Percentiles rank a stretch among this genome's conserved stretches.
Conservation (phyloP, 1,284 basidiomycete genomes). For the Ustilago nuda region DNA sequence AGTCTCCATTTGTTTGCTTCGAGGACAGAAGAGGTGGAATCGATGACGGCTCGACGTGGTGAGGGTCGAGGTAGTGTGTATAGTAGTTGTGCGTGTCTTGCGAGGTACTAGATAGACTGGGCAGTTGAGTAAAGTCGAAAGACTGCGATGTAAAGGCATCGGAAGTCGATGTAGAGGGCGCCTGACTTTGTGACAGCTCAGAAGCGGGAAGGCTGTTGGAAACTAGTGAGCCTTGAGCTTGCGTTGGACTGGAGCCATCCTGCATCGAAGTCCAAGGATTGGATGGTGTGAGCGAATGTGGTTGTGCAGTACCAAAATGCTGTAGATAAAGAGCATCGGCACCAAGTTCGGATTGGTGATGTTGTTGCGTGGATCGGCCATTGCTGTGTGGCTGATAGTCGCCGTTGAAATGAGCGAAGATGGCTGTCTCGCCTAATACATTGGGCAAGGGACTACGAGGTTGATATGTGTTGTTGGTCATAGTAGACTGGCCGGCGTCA, state of each 20-base stretch:
- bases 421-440: neutral
- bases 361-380: constrained; percentile 1
- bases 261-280: constrained; percentile 8
- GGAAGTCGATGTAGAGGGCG: constrained; percentile 12
- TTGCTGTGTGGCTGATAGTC: neutral
- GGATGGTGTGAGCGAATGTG: too few relatives aligned
- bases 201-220: constrained; percentile 15
- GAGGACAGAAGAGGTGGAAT: constrained; percentile 14
- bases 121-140: constrained; percentile 21
- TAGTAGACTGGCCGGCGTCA: constrained; percentile 7
- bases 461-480: constrained; percentile 2
- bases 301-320: neutral
- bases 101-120: constrained; percentile 5
- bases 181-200: neutral
- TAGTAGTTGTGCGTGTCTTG: constrained; percentile 31
- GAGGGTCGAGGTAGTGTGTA: constrained; percentile 28
- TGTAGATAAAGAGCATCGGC: neutral
- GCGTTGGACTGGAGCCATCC: constrained; percentile 3
- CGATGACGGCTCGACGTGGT: constrained; percentile 15
- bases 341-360: constrained; percentile 1
- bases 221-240: neutral
- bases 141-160: constrained; percentile 7
- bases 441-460: constrained; percentile 14
- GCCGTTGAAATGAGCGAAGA: neutral
- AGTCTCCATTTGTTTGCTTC: constrained; percentile 4